Conservation (phyloP, 2,329 filamentous ascomycete genomes). For the Simplicillium aogashimaense region DNA sequence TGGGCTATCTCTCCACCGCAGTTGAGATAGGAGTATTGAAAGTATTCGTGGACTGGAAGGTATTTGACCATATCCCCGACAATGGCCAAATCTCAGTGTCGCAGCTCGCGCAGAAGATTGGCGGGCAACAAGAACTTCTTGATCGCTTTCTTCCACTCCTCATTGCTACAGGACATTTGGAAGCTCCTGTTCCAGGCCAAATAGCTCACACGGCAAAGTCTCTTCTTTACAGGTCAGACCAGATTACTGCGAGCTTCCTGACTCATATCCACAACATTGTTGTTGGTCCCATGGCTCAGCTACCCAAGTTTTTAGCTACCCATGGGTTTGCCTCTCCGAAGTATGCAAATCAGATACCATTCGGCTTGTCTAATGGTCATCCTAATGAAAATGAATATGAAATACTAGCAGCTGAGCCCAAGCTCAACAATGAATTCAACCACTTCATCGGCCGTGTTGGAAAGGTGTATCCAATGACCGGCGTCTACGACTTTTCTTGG, state of each 20-base stretch:
- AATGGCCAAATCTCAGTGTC: constrained; percentile 1
- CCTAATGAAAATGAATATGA: neutral
- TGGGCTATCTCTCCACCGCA: no score
- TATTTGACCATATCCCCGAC: neutral
- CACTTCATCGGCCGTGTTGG: neutral
- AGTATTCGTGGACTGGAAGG: neutral
- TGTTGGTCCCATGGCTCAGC: constrained; percentile 1
- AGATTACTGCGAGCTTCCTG: neutral
- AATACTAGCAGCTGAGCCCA: neutral
- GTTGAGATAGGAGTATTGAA: no score
- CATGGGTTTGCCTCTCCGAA: constrained; percentile 1
- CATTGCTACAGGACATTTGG: neutral
- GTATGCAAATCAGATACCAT: neutral
- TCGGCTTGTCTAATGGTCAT: constrained; percentile 1
- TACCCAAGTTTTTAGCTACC: neutral
- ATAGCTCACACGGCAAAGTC: constrained; percentile 1
- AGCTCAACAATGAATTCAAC: constrained; percentile 1
- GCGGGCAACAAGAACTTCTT: constrained; percentile 1
- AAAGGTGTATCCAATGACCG: constrained; percentile 1
- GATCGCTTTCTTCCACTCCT: neutral
- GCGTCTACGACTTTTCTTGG: constrained; percentile 4
- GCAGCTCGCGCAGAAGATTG: constrained; percentile 1
- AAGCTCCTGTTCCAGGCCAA: neutral
- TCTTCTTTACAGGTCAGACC: neutral
- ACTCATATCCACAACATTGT: constrained; percentile 1